Evolutionary conservation across 1,284 basidiomycete species (phyloP), one percentile per base, ranked within the genome.

Genomic region (Apiotrichum sp.): DNA sequence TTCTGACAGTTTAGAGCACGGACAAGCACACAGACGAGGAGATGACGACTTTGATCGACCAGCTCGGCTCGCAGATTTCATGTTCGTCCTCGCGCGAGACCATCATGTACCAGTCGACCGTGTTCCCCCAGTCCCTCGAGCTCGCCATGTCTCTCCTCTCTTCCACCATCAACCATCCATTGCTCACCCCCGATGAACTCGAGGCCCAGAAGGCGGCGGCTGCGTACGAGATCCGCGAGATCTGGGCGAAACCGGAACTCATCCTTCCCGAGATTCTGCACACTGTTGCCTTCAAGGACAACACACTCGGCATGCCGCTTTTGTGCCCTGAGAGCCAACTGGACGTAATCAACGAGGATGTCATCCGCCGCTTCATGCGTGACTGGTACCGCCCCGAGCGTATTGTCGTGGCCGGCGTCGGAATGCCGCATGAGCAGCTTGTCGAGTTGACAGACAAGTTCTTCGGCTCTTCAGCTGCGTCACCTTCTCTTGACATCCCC

Each of bases 71-170:
- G 22, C 92, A 97, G 76, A 91, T 98, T 58, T 82, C 89, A 73
- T 93, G 89, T 70, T 87, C 91, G 7, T 91, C 91, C 11, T 89
- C 91, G 5, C 82, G 95, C 47, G 95, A 98, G 75, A 86, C 91
- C 39, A 92, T 98, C 75, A 93, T 97, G 89, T 98, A 98, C 75
- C 95, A 98, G 77, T 93, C 95, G 14, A 90, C 91, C 47, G 88
- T 97, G 69, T 96, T 95, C 74, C 86, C 91, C 64, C 81, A 86
- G 63, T 86, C 86, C 44, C 88, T 93, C 1, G 84, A 86, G 5
- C 80, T 86, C 14, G 91, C 93, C 6, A 74, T 98, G 55, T 87
- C 87, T 36, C 82, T 98, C 61, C 89, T 98, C 58, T 84, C 93
- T 36, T 93, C 97, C 73, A 96, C 93, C 6, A 86, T 92, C 53